A percentile compares a stretch with the other conserved stretches of the same genome.
These are phyloP conservation scores for Amoebophrya sp. DNA, from an alignment of 169 alveolate genomes.

Conservation along the genomic window DNA sequence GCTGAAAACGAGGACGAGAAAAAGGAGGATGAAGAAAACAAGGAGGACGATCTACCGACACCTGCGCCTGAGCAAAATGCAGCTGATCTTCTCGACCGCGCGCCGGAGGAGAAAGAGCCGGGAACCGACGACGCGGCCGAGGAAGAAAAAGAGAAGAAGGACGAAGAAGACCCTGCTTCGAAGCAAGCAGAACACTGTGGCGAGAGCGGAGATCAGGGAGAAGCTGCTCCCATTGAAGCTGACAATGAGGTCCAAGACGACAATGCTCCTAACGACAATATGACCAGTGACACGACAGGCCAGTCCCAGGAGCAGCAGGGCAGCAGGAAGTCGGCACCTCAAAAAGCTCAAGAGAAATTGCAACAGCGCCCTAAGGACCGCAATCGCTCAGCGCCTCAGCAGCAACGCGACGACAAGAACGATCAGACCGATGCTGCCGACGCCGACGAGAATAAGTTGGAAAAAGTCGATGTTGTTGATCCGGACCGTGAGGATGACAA, in stretches of 20 bases:
- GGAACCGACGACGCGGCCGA: neutral
- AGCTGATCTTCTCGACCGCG: neutral
- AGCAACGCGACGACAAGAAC: neutral
- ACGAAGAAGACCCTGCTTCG: neutral
- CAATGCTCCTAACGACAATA: neutral
- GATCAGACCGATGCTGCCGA: neutral
- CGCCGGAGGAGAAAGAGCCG: neutral
- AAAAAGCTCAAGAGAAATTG: neutral
- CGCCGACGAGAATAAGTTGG: neutral
- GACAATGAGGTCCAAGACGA: neutral
- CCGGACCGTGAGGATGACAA: neutral
- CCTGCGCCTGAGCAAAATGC: neutral
- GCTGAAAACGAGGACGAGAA: neutral
- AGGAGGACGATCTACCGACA: neutral
- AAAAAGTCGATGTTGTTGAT: neutral
- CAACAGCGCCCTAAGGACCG: neutral
- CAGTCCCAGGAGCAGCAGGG: neutral
- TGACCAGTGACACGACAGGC: neutral
- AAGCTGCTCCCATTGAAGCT: neutral
- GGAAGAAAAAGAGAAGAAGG: neutral
- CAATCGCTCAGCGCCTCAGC: no score
- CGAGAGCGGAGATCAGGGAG: neutral
- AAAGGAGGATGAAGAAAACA: neutral
- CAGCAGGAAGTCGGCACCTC: neutral
- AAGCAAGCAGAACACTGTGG: neutral